Evolutionary conservation across 116 monocot species (phyloP).

Genomic region (Cymodocea nodosa): DNA sequence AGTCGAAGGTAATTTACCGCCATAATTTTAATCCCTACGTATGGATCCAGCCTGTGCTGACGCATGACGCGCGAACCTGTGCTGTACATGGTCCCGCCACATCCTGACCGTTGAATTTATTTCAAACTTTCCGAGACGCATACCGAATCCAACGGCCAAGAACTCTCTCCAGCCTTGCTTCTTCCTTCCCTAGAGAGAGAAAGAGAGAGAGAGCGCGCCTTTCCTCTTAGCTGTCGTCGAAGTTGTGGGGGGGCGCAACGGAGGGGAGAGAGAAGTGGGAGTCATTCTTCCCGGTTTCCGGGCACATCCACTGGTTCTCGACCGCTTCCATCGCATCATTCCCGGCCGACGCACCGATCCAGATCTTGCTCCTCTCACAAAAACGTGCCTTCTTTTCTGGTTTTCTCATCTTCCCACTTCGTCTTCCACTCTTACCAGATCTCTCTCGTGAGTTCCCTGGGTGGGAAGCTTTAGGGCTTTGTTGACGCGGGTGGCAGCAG

Average conservation of each 20-base stretch:
- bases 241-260: conserved; percentile 4
- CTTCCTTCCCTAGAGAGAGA: background rate
- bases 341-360: conserved; percentile 2
- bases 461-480: no score
- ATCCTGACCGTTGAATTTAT: no score
- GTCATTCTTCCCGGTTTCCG: background rate
- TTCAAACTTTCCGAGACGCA: no score
- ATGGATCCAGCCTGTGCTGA: no score
- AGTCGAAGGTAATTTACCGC: no score
- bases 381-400: background rate
- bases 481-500: no score
- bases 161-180: background rate
- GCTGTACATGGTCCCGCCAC: no score
- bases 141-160: background rate
- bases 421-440: background rate
- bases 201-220: background rate
- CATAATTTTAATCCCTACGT: no score
- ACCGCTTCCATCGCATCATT: conserved; percentile 22
- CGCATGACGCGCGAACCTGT: no score
- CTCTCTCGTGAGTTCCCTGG: no score
- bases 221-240: conserved; percentile 4
- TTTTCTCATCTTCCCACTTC: conserved; percentile 2
- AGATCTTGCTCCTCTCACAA: background rate
- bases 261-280: background rate
- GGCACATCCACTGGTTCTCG: background rate